Conservation (phyloP, 2,329 filamentous ascomycete species). For the Thielaviopsis populi region DNA sequence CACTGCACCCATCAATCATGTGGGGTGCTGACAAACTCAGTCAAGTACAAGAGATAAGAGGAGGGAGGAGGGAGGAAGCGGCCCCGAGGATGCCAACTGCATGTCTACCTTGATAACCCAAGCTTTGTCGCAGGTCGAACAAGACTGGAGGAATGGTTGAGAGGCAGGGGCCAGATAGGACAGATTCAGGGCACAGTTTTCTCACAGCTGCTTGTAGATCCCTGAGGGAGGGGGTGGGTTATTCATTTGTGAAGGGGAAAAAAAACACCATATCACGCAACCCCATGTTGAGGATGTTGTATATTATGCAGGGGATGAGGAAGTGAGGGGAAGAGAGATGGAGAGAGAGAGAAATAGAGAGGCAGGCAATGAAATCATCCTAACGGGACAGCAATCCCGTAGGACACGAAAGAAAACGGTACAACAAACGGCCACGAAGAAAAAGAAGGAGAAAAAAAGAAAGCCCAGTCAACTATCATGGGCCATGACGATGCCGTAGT, state of each 20-base stretch:
- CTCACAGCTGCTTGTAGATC: not conserved
- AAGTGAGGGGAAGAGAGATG: not conserved
- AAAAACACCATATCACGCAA: not conserved
- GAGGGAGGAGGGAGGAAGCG: no score
- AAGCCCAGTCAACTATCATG: no score
- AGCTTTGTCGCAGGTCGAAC: not conserved
- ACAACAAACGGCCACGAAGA: not conserved
- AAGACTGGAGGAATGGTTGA: slow-evolving; percentile 1
- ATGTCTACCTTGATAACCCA: not conserved
- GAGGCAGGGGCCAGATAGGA: slow-evolving; percentile 6
- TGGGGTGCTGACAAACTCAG: not conserved
- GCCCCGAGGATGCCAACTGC: no score
- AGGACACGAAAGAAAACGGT: not conserved
- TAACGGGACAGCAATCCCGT: not conserved
- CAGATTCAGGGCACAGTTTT: slow-evolving; percentile 1
- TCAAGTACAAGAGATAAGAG: not conserved
- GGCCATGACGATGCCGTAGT: not conserved
- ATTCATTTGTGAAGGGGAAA: not conserved
- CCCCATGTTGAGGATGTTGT: not conserved
- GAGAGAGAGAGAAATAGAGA: not conserved
- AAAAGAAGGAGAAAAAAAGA: not conserved
- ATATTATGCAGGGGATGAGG: slow-evolving; percentile 1
- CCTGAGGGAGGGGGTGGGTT: not conserved
- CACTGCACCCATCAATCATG: not conserved
- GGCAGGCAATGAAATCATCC: not conserved